Evolutionary conservation across 306 rosid species (phyloP), one percentile per base, ranked within the genome.

Genomic region (Prunus davidiana): DNA sequence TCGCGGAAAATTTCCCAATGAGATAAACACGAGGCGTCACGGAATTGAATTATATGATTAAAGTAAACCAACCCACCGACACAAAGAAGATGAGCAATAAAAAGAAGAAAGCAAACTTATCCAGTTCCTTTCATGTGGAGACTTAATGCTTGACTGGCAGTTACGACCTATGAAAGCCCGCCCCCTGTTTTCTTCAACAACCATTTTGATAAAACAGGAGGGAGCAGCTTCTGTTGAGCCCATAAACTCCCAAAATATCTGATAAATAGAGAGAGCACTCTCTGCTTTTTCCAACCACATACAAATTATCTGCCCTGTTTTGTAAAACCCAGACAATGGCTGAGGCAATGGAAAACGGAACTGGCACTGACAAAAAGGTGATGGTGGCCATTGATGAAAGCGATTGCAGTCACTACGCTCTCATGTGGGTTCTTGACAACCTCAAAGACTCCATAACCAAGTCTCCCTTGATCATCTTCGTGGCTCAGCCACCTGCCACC

Each of bases 361-460:
- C 43, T 38, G 9, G 9, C 2, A 63, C 3, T 7, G 82, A 65
- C 76, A 87, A 54, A 85, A 84, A 67, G 72, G 85, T 85, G 51
- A 85, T 88, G 91, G 66, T 85, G 72, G 91, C 86, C 52, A 78
- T 88, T 64, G 92, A 88, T 54, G 88, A 88, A 61, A 88, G 87
- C 12, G 86, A 88, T 0, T 3, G 67, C 68, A 86, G 92, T 68
- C 72, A 84, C 76, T 74, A 81, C 14, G 85, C 88, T 0, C 88
- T 85, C 67, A 74, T 74, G 76, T 88, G 91, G 91, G 79, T 67
- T 60, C 84, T 88, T 27, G 75, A 83, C 12, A 81, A 78, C 71
- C 86, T 85, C 52, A 83, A 85, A 69, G 83, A 88, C 61, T 81
- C 86, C 38, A 22, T 88, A 70, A 55, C 60, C 46, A 73, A 54